Base-by-base conservation (phyloP, 352 stramenopile genomes). In the Globisporangium perplexum region DNA sequence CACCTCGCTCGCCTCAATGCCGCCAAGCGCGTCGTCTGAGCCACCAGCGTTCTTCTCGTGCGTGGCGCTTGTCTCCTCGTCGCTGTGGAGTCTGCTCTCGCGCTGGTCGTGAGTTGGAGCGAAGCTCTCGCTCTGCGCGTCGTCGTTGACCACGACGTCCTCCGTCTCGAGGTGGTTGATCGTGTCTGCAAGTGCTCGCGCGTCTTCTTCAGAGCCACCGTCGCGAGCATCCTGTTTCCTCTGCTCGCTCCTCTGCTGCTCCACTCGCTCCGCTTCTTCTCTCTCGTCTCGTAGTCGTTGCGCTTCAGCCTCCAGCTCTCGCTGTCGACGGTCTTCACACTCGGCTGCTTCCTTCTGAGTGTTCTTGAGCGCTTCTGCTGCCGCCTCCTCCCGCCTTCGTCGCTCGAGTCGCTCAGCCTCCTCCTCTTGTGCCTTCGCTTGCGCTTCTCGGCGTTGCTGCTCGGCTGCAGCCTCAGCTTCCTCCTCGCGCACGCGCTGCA, bases 381-480 rank as follows among this genome's bases (percentile, higher is more conserved):
- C 46, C 31, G 26, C 24, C 20, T 46, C 26, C 23, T 36, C 49
- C 15, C 33, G 15, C 8, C 41, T 38, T 30, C 20, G 33, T 17
- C 7, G n/a, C 14, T 43, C 23, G n/a, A n/a, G 35, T 30, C 20
- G 12, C 41, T 30, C 11, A 26, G 4, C n/a, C 50, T 31, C 17
- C 52, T 39, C 60, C 1, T 59, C 55, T 41, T 66, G 46, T 26
- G 36, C 23, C 68, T 47, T 30, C 39, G 36, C 50, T 24, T 47
- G 44, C 47, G 20, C 23, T 43, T 68, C 38, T 53, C 67, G 64
- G 7, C 65, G 42, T 1, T 45, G 49, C 7, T 63, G 49, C 28
- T 79, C 61, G 11, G 62, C 44, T 48, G 73, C 61, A 15, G 61
- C 41, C 44, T 68, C 48, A 18, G 35, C 35, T 47, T 71, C 61